Conservation (phyloP, 495 filamentous ascomycete genomes). For the Xylaria venustula region DNA sequence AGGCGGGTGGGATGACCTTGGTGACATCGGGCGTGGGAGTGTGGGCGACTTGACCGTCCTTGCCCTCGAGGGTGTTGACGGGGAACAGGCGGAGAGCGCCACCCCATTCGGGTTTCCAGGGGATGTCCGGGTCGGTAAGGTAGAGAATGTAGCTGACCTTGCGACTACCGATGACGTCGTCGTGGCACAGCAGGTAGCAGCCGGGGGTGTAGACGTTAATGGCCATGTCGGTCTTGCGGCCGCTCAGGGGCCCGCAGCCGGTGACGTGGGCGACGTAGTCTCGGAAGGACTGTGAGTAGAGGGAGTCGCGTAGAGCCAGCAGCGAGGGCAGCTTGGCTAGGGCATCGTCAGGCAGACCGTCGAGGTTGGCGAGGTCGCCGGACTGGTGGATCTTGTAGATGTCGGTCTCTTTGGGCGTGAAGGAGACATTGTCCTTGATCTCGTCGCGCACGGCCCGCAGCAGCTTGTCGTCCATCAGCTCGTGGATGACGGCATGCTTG, state of each 20-base stretch:
- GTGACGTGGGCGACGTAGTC: constrained; percentile 83
- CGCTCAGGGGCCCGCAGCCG: constrained; percentile 80
- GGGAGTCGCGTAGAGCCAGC: constrained; percentile 80
- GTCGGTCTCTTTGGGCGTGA: constrained; percentile 98
- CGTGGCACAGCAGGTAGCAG: constrained; percentile 92
- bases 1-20: constrained; percentile 85
- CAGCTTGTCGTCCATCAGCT: constrained; percentile 72
- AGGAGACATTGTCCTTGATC: constrained; percentile 83
- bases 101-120: constrained; percentile 93
- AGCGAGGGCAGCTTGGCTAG: constrained; percentile 81
- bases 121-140: constrained; percentile 84
- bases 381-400: constrained; percentile 99
- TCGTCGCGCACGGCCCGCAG: constrained; percentile 85
- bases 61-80: constrained; percentile 59
- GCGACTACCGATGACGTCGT: constrained; percentile 95
- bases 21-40: constrained; percentile 72
- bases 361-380: constrained; percentile 93
- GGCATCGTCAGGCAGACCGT: constrained; percentile 82
- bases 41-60: constrained; percentile 66
- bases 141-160: constrained; percentile 97
- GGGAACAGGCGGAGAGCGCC: constrained; percentile 89
- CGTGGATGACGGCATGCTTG: constrained; percentile 84
- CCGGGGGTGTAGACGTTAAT: constrained; percentile 98
- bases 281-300: constrained; percentile 89
- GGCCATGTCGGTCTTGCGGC: constrained; percentile 97